Percentiles rank a stretch among this genome's conserved stretches.
Evolutionary conservation across 306 rosid species (phyloP).

Genomic region (Rubus idaeus): DNA sequence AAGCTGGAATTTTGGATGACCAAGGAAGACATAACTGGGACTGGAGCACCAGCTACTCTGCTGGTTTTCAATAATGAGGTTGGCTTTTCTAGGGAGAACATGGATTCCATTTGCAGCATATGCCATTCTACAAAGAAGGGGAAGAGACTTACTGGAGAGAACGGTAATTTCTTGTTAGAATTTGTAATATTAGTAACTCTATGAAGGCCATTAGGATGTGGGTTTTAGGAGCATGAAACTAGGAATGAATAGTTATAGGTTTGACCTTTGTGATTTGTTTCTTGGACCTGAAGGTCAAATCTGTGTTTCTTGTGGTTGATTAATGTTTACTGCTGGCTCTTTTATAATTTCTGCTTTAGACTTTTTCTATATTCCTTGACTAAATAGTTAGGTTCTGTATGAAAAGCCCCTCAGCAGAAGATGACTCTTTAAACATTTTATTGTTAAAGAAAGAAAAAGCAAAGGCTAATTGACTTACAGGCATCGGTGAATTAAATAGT

Average conservation of each 20-base stretch:
- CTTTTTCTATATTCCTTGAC: neutral
- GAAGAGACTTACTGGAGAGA: conserved; percentile 30
- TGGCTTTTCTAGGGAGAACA: conserved; percentile 15
- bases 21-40: conserved; percentile 21
- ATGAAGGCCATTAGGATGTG: too few species aligned
- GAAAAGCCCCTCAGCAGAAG: neutral
- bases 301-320: too few species aligned
- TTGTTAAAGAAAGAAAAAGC: too few species aligned
- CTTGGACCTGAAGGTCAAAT: too few species aligned
- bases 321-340: too few species aligned
- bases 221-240: too few species aligned
- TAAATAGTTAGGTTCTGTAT: too few species aligned
- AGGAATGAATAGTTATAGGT: too few species aligned
- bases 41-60: conserved; percentile 28
- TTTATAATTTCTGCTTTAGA: neutral
- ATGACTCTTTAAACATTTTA: neutral
- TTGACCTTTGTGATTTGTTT: too few species aligned
- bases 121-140: conserved; percentile 32
- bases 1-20: conserved; percentile 28
- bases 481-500: neutral
- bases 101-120: conserved; percentile 26
- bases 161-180: conserved; percentile 7
- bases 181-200: too few species aligned
- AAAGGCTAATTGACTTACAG: neutral
- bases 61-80: conserved; percentile 26